Conservation (phyloP, 2,329 filamentous ascomycete species). For the Escovopsis sp. region DNA sequence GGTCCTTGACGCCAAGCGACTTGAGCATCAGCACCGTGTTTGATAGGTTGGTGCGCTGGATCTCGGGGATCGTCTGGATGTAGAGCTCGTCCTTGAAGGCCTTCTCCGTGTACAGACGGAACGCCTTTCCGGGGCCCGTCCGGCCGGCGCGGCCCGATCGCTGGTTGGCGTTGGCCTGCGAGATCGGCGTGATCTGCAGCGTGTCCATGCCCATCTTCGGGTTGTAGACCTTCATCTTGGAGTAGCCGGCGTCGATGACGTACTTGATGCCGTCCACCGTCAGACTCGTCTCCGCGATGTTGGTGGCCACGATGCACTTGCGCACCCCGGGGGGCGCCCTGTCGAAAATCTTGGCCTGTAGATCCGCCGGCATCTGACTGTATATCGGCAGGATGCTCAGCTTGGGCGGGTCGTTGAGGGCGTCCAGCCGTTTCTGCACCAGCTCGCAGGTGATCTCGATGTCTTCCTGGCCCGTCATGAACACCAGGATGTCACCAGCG, state of each 20-base stretch:
- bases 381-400: slow-evolving; percentile 94
- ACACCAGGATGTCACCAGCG: slow-evolving; percentile 84
- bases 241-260: slow-evolving; percentile 90
- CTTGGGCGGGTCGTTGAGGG: slow-evolving; percentile 88
- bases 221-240: slow-evolving; percentile 97
- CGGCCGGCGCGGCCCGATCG: slow-evolving; percentile 85
- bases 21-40: slow-evolving; percentile 93
- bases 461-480: slow-evolving; percentile 98
- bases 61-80: slow-evolving; percentile 92
- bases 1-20: slow-evolving; percentile 81
- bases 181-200: slow-evolving; percentile 92
- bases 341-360: slow-evolving; percentile 97
- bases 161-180: slow-evolving; percentile 89
- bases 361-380: slow-evolving; percentile 96
- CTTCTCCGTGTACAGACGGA: slow-evolving; percentile 83
- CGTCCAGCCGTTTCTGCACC: slow-evolving; percentile 70
- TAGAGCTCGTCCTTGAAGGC: slow-evolving; percentile 95
- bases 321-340: slow-evolving; percentile 76
- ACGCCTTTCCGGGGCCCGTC: slow-evolving; percentile 90
- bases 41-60: slow-evolving; percentile 87
- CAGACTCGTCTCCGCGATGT: slow-evolving; percentile 94
- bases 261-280: slow-evolving; percentile 99
- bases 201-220: slow-evolving; percentile 99
- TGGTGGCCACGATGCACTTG: slow-evolving; percentile 96
- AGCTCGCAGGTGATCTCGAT: slow-evolving; percentile 95